A percentile compares a stretch with the other conserved stretches of the same genome.
These are phyloP conservation scores for Zygoascus tannicola DNA, from an alignment of 805 yeast genomes.

Conservation along the genomic window DNA sequence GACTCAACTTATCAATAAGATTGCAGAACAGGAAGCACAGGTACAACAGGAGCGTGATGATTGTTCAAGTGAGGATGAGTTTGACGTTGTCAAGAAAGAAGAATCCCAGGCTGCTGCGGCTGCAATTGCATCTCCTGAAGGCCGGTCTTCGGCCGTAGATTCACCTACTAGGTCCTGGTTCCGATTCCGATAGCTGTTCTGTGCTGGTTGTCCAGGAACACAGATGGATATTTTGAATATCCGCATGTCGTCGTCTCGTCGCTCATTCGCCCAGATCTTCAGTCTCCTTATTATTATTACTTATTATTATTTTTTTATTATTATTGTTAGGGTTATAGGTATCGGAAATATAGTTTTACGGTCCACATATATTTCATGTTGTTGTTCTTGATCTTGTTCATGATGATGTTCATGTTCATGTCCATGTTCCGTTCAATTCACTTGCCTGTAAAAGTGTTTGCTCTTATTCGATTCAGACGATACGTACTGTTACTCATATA, in stretches of 20 bases:
- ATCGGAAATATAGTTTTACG: neutral
- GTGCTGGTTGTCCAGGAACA: too few relatives aligned
- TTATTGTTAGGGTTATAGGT: neutral
- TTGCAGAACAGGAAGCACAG: slow-evolving; percentile 10
- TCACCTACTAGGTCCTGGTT: slow-evolving; percentile 1
- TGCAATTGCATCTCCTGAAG: neutral
- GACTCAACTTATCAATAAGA: slow-evolving; percentile 12
- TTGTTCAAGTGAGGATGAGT: slow-evolving; percentile 10
- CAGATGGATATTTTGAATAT: too few relatives aligned
- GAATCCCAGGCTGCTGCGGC: slow-evolving; percentile 7
- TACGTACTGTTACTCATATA: slow-evolving; percentile 12
- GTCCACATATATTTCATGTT: neutral
- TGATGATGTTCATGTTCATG: too few relatives aligned
- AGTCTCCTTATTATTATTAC: neutral
- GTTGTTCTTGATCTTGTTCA: neutral
- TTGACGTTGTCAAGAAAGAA: slow-evolving; percentile 16
- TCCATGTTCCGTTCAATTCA: too few relatives aligned
- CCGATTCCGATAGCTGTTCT: slow-evolving; percentile 2
- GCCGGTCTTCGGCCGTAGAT: slow-evolving; percentile 2
- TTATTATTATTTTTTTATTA: neutral
- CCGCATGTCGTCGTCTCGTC: too few relatives aligned
- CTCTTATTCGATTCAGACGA: neutral
- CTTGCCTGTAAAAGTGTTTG: neutral
- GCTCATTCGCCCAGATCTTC: too few relatives aligned
- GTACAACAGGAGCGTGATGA: slow-evolving; percentile 13